These are phyloP conservation scores for Cardiospermum halicacabum DNA, from an alignment of 345 rosid genomes.

Conservation along the genomic window DNA sequence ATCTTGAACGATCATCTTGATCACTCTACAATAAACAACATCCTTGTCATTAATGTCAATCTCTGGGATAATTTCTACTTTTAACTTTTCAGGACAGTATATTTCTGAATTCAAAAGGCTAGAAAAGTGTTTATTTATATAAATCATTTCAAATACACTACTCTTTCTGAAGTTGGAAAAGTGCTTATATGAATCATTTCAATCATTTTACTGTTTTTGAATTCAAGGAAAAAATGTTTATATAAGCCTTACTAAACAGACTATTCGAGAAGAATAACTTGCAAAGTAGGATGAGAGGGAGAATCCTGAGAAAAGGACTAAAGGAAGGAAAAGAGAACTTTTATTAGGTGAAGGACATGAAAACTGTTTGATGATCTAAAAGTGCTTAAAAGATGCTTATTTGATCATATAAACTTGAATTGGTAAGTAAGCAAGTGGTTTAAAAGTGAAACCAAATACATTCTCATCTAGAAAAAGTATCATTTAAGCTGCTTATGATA, in stretches of 20 bases:
- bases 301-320: neutral
- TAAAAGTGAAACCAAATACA: neutral
- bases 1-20: conserved; percentile 62
- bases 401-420: neutral
- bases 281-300: neutral
- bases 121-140: no score
- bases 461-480: neutral
- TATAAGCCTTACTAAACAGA: no score
- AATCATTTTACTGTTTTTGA: no score
- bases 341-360: neutral
- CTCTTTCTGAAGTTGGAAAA: no score
- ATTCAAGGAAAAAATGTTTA: no score
- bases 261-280: neutral
- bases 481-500: no score
- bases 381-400: neutral
- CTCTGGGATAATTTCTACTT: no score
- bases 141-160: no score
- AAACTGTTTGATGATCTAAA: neutral
- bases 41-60: no score
- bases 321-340: neutral
- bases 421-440: neutral
- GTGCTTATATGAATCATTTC: neutral
- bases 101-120: no score
- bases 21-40: conserved; percentile 5
- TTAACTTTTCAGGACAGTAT: no score